A percentile compares a stretch with the other conserved stretches of the same genome.
phyloP scores from a whole-genome alignment of 768 basidiomycete species.

The Saitozyma podzolica region DNA sequence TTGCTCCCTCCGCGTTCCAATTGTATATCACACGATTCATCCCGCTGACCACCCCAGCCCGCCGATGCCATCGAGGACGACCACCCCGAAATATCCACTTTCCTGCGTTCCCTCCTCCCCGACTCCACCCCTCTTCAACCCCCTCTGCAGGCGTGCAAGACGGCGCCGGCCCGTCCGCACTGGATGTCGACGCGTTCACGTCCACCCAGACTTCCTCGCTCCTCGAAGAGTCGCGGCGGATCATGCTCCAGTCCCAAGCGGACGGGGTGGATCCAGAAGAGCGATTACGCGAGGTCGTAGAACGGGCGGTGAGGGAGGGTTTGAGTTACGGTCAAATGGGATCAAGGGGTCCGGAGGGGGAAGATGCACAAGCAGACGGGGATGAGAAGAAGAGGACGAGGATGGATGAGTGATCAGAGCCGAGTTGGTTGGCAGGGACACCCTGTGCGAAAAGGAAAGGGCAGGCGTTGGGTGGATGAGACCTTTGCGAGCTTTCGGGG shows the following conservation, averaged over 20 bases:
- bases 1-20: too few species aligned
- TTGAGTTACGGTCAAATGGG: constrained; percentile 13
- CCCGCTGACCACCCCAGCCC: constrained; percentile 30
- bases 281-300: constrained; percentile 64
- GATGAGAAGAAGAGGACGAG: constrained; percentile 14
- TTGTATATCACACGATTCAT: neutral
- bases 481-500: too few species aligned
- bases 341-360: too few species aligned
- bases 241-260: constrained; percentile 64
- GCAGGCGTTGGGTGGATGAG: too few species aligned
- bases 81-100: constrained; percentile 41
- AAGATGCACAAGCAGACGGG: constrained; percentile 2
- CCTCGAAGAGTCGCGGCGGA: constrained; percentile 65
- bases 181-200: constrained; percentile 52
- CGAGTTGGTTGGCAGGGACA: too few species aligned
- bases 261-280: constrained; percentile 67
- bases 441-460: too few species aligned
- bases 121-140: neutral
- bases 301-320: constrained; percentile 67
- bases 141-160: too few species aligned
- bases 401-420: too few species aligned
- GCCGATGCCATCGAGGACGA: constrained; percentile 46
- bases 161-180: too few species aligned
- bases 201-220: constrained; percentile 68
- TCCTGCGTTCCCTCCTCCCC: constrained; percentile 29